Evolutionary conservation across 2,329 filamentous ascomycete genomes (phyloP).

Genomic region (Hypoxylon sp.): DNA sequence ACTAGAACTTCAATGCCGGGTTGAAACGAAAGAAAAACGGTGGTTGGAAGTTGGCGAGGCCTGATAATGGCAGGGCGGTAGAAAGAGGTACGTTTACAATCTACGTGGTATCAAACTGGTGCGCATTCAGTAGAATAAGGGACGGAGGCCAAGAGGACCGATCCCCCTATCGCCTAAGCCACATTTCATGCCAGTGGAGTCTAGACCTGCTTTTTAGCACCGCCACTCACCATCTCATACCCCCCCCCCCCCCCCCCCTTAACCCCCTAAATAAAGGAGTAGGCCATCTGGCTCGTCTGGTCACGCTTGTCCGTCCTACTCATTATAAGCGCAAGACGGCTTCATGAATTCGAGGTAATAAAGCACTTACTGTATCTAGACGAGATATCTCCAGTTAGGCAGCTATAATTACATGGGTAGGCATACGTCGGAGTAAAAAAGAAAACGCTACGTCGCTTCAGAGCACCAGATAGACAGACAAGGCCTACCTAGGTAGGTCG

Average conservation of each 20-base stretch:
- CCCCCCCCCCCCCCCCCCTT: background rate
- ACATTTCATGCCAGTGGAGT: constrained; percentile 4
- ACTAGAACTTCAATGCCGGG: background rate
- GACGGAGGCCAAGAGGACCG: constrained; percentile 25
- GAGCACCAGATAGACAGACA: too few relatives aligned
- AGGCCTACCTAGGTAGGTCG: too few relatives aligned
- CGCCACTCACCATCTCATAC: background rate
- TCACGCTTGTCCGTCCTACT: too few relatives aligned
- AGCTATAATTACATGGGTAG: too few relatives aligned
- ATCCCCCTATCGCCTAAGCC: constrained; percentile 19
- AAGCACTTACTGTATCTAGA: too few relatives aligned
- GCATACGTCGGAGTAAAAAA: too few relatives aligned
- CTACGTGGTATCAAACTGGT: constrained; percentile 27
- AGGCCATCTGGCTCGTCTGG: too few relatives aligned
- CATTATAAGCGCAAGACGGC: background rate
- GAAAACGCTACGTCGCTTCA: too few relatives aligned
- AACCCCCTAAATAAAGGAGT: background rate
- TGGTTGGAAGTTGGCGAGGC: background rate
- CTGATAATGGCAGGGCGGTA: constrained; percentile 3
- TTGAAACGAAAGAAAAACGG: background rate
- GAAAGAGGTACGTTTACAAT: background rate
- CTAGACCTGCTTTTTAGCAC: background rate
- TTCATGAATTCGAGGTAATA: background rate
- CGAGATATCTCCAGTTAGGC: too few relatives aligned
- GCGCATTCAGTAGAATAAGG: constrained; percentile 23